Conservation (phyloP, 108 stramenopile genomes). For the Asterionellopsis glacialis region DNA sequence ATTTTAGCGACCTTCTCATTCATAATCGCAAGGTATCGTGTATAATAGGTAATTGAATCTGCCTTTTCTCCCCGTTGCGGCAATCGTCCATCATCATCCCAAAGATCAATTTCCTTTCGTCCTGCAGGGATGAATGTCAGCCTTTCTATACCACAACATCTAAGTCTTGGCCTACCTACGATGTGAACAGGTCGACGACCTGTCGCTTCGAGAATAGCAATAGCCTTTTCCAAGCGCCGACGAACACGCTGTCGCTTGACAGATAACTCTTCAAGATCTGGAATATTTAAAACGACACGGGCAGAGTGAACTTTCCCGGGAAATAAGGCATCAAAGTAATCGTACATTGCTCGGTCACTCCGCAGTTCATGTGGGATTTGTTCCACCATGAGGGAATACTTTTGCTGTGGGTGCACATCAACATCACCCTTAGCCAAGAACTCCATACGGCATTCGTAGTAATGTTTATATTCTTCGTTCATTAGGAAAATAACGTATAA, state of each 20-base stretch:
- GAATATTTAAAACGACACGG: conserved; percentile 40
- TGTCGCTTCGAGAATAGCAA: conserved; percentile 33
- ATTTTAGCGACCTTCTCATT: conserved; percentile 32
- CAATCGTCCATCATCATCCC: conserved; percentile 13
- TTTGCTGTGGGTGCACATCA: conserved; percentile 59
- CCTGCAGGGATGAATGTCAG: not conserved
- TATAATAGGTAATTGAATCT: conserved; percentile 50
- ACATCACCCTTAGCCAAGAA: conserved; percentile 62
- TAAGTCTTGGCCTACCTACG: conserved; percentile 20
- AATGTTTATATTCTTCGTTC: conserved; percentile 64
- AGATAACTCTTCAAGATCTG: conserved; percentile 38
- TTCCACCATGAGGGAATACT: conserved; percentile 84
- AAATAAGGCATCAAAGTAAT: conserved; percentile 85
- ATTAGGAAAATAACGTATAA: conserved; percentile 44
- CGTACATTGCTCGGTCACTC: conserved; percentile 69
- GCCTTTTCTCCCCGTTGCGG: conserved; percentile 33
- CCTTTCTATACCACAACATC: conserved; percentile 1
- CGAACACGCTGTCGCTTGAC: conserved; percentile 23
- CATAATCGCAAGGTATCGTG: conserved; percentile 23
- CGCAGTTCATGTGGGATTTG: conserved; percentile 80
- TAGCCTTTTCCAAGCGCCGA: conserved; percentile 46
- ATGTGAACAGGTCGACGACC: conserved; percentile 31
- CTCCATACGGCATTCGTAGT: conserved; percentile 46
- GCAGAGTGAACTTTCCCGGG: conserved; percentile 68
- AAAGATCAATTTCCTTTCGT: not conserved